Conservation (phyloP, 805 yeast genomes). For the Kurtzmaniella cleridarum region DNA sequence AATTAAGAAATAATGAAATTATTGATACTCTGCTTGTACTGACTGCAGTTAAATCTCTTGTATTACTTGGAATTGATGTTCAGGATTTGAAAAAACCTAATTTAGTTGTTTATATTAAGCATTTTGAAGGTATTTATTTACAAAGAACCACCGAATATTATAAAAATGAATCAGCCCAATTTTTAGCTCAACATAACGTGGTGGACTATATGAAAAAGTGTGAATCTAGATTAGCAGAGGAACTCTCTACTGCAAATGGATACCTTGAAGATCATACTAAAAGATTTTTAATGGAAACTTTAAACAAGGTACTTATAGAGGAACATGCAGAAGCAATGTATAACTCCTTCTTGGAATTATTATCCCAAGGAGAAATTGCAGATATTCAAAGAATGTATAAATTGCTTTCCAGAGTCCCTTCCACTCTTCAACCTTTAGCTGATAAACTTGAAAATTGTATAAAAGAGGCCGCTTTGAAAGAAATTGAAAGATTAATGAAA, state of each 20-base stretch:
- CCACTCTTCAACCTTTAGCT: conserved; percentile 75
- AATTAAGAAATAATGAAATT: conserved; percentile 73
- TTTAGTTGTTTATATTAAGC: conserved; percentile 71
- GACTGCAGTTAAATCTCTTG: conserved; percentile 79
- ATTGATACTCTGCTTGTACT: conserved; percentile 64
- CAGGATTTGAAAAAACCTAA: conserved; percentile 85
- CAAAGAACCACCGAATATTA: conserved; percentile 66
- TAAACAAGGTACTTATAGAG: conserved; percentile 72
- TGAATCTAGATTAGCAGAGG: conserved; percentile 76
- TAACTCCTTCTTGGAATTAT: conserved; percentile 66
- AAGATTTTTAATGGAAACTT: conserved; percentile 65
- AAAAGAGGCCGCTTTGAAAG: conserved; percentile 40
- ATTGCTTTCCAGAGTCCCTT: conserved; percentile 71
- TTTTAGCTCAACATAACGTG: conserved; percentile 68
- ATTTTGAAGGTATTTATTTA: conserved; percentile 74
- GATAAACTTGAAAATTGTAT: conserved; percentile 69
- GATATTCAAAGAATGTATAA: conserved; percentile 77
- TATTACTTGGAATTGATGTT: conserved; percentile 82
- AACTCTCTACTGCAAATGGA: conserved; percentile 68
- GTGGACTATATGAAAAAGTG: conserved; percentile 89
- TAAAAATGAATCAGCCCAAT: conserved; percentile 59
- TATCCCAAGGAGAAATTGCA: conserved; percentile 64
- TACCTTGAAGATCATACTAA: conserved; percentile 85
- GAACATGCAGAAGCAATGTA: conserved; percentile 74
- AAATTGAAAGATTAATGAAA: conserved; percentile 50